These are phyloP conservation scores for Psilocybe tampanensis DNA, from an alignment of 768 basidiomycete species.

Conservation along the genomic window DNA sequence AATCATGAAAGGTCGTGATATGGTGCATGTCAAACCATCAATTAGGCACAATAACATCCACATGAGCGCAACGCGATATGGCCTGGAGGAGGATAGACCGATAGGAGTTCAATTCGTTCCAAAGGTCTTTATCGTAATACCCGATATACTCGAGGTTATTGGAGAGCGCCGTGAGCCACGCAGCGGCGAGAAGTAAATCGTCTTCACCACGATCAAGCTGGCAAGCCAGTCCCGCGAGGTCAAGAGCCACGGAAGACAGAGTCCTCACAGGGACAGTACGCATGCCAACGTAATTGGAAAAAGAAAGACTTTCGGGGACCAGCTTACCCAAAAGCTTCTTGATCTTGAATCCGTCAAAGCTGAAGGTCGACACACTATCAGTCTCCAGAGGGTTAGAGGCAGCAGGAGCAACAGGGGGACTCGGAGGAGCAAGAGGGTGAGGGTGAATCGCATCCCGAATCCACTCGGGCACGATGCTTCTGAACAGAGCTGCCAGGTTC, in stretches of 20 bases:
- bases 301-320: not conserved
- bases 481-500: slow-evolving; percentile 39
- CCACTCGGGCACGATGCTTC: slow-evolving; percentile 38
- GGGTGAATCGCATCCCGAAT: slow-evolving; percentile 39
- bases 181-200: slow-evolving; percentile 23
- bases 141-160: slow-evolving; percentile 38
- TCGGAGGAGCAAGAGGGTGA: slow-evolving; percentile 19
- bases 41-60: not conserved
- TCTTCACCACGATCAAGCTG: slow-evolving; percentile 14
- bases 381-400: not conserved
- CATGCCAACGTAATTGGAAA: not conserved
- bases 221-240: slow-evolving; percentile 27
- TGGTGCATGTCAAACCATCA: no score
- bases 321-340: not conserved
- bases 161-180: slow-evolving; percentile 30
- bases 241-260: slow-evolving; percentile 25
- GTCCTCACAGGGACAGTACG: slow-evolving; percentile 6
- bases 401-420: no score
- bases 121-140: slow-evolving; percentile 31
- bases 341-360: slow-evolving; percentile 7
- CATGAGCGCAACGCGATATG: slow-evolving; percentile 8
- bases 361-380: not conserved
- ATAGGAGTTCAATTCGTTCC: slow-evolving; percentile 33
- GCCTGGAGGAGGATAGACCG: slow-evolving; percentile 27
- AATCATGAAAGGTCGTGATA: no score